phyloP scores from a whole-genome alignment of 2,329 filamentous ascomycete species.

The Drechmeria coniospora region DNA sequence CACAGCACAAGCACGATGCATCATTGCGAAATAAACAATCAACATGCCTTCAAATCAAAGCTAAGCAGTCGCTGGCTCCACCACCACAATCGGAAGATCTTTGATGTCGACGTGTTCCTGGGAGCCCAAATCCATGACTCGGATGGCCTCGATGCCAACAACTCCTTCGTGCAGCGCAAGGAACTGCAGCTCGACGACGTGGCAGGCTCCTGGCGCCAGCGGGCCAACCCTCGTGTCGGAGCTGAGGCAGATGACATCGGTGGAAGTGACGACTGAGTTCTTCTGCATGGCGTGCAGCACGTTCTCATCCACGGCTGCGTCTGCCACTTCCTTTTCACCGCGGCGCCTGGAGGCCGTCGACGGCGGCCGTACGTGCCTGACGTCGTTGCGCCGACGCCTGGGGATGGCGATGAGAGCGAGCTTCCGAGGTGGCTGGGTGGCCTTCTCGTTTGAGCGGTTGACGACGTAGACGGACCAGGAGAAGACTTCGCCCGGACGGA shows the following conservation, averaged over 20 bases:
- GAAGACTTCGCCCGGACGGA: slow-evolving; percentile 52
- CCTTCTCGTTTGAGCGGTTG: slow-evolving; percentile 43
- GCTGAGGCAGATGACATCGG: slow-evolving; percentile 59
- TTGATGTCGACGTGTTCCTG: slow-evolving; percentile 66
- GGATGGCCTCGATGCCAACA: slow-evolving; percentile 54
- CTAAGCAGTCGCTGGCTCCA: slow-evolving; percentile 21
- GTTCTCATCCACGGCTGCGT: slow-evolving; percentile 57
- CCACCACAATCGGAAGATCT: slow-evolving; percentile 55
- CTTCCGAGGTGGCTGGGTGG: slow-evolving; percentile 38
- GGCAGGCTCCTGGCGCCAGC: slow-evolving; percentile 55
- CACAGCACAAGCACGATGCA: too few species aligned
- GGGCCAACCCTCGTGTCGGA: slow-evolving; percentile 61
- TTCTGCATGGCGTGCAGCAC: slow-evolving; percentile 57
- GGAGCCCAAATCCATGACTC: slow-evolving; percentile 56
- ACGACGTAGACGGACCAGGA: slow-evolving; percentile 61
- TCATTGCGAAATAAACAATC: too few species aligned
- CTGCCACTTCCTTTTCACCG: slow-evolving; percentile 32
- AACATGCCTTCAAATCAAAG: slow-evolving; percentile 1
- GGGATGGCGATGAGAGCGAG: slow-evolving; percentile 55
- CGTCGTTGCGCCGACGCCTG: slow-evolving; percentile 43
- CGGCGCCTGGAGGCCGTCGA: slow-evolving; percentile 27
- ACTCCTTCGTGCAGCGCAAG: slow-evolving; percentile 52
- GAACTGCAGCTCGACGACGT: slow-evolving; percentile 58
- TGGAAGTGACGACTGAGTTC: slow-evolving; percentile 44
- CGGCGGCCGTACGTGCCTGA: slow-evolving; percentile 34